Conservation (phyloP, 2,329 filamentous ascomycete genomes). For the Talaromyces sp. region DNA sequence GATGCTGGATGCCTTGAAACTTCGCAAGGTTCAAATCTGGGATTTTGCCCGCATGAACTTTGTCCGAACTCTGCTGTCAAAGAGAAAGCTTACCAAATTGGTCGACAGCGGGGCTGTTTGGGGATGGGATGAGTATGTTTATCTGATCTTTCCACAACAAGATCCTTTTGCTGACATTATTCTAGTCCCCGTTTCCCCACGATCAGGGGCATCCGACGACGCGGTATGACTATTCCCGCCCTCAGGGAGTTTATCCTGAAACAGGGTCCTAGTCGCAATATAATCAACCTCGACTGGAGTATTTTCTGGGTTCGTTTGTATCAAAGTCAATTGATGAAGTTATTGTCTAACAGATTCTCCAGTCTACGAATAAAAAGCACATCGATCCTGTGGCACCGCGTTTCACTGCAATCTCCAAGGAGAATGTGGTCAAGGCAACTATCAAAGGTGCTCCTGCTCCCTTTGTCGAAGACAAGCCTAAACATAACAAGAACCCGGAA, state of each 20-base stretch:
- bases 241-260: slow-evolving; percentile 47
- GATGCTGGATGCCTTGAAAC: slow-evolving; percentile 44
- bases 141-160: background rate
- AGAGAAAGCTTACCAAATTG: slow-evolving; percentile 48
- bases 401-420: slow-evolving; percentile 66
- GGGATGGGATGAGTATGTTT: slow-evolving; percentile 43
- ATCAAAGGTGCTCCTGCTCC: slow-evolving; percentile 63
- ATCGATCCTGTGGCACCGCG: slow-evolving; percentile 72
- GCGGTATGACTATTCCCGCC: slow-evolving; percentile 45
- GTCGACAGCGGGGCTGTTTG: slow-evolving; percentile 44
- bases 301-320: slow-evolving; percentile 35
- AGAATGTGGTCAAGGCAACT: slow-evolving; percentile 65
- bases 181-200: slow-evolving; percentile 43
- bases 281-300: slow-evolving; percentile 47
- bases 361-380: slow-evolving; percentile 67
- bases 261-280: slow-evolving; percentile 45
- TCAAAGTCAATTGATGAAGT: background rate
- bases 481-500: slow-evolving; percentile 82
- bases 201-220: slow-evolving; percentile 45
- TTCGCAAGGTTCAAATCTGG: slow-evolving; percentile 45
- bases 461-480: slow-evolving; percentile 69
- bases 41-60: slow-evolving; percentile 51
- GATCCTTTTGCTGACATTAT: background rate
- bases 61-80: slow-evolving; percentile 46
- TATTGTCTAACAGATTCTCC: background rate